phyloP scores from a whole-genome alignment of 2,329 filamentous ascomycete species.

The Trichophyton schoenleinii region DNA sequence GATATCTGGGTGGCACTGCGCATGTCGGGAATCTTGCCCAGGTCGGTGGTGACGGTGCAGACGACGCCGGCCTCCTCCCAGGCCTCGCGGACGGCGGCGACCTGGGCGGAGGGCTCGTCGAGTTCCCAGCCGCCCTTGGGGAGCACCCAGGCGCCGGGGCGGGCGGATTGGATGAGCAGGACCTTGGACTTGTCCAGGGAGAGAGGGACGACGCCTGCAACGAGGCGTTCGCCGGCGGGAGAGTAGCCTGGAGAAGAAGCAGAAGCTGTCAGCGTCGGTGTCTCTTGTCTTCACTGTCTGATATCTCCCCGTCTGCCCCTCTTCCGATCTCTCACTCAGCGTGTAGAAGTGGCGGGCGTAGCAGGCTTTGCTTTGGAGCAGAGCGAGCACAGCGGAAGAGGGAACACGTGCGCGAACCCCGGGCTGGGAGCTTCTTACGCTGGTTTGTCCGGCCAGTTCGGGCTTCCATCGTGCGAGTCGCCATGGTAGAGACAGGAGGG shows the following conservation, averaged over 20 bases:
- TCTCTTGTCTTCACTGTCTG: background rate
- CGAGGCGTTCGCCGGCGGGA: slow-evolving; percentile 79
- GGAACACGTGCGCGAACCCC: slow-evolving; percentile 17
- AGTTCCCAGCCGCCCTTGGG: slow-evolving; percentile 97
- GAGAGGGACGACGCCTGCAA: slow-evolving; percentile 86
- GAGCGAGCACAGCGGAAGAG: background rate
- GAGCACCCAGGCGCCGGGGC: slow-evolving; percentile 86
- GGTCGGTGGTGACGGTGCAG: slow-evolving; percentile 69
- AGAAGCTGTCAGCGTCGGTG: background rate
- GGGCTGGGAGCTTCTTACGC: slow-evolving; percentile 31
- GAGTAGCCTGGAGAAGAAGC: slow-evolving; percentile 50
- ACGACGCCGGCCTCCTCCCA: slow-evolving; percentile 97
- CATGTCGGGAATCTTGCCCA: slow-evolving; percentile 76
- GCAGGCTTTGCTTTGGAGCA: background rate
- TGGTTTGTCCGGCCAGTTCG: slow-evolving; percentile 38
- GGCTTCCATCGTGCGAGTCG: slow-evolving; percentile 37
- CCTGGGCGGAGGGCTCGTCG: slow-evolving; percentile 76
- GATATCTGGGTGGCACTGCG: slow-evolving; percentile 45
- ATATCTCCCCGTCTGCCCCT: background rate
- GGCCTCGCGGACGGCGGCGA: slow-evolving; percentile 76
- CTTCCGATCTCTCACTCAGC: background rate
- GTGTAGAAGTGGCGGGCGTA: background rate
- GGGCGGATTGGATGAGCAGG: slow-evolving; percentile 82
- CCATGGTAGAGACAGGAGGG: slow-evolving; percentile 15
- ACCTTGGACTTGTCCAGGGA: slow-evolving; percentile 77